A percentile compares a stretch with the other conserved stretches of the same genome.
Evolutionary conservation across 2,329 filamentous ascomycete genomes (phyloP).

Genomic region (Kalmusia sp.): DNA sequence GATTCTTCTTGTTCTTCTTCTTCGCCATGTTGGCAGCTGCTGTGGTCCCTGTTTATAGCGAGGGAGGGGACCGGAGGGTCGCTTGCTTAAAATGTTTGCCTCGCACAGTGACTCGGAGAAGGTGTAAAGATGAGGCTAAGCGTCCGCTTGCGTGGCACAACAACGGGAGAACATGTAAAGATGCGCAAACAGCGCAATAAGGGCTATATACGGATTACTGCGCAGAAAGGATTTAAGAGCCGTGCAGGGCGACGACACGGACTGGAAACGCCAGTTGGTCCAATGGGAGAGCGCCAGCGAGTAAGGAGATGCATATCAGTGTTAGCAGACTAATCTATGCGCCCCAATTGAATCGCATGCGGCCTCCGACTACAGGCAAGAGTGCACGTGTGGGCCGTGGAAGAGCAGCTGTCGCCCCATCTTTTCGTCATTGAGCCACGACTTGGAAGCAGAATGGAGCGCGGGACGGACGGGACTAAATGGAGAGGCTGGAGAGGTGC

Average conservation of each 20-base stretch:
- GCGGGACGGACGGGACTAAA: constrained; percentile 11
- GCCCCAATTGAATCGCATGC: constrained; percentile 36
- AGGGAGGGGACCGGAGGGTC: constrained; percentile 15
- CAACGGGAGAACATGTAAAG: constrained; percentile 37
- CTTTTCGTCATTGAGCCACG: constrained; percentile 23
- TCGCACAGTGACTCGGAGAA: constrained; percentile 26
- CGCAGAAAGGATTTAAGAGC: constrained; percentile 31
- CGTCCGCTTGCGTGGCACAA: constrained; percentile 48
- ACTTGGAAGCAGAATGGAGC: constrained; percentile 19
- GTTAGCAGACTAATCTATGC: constrained; percentile 42
- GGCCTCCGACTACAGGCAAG: constrained; percentile 31
- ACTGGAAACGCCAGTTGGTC: constrained; percentile 29
- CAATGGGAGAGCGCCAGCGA: constrained; percentile 40
- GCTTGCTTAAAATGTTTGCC: constrained; percentile 31
- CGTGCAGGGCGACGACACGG: constrained; percentile 40
- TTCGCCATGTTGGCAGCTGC: constrained; percentile 38
- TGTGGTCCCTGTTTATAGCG: constrained; percentile 32
- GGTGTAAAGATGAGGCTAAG: constrained; percentile 32
- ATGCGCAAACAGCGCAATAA: constrained; percentile 40
- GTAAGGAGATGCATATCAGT: constrained; percentile 40
- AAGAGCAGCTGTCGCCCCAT: constrained; percentile 24
- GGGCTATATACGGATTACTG: constrained; percentile 44
- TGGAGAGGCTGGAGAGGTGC: constrained; percentile 20
- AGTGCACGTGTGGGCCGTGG: constrained; percentile 30
- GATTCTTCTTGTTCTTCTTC: constrained; percentile 38